A percentile compares a stretch with the other conserved stretches of the same genome.
Conservation (phyloP, 2,329 filamentous ascomycete species). For the Talaromyces sp. region DNA sequence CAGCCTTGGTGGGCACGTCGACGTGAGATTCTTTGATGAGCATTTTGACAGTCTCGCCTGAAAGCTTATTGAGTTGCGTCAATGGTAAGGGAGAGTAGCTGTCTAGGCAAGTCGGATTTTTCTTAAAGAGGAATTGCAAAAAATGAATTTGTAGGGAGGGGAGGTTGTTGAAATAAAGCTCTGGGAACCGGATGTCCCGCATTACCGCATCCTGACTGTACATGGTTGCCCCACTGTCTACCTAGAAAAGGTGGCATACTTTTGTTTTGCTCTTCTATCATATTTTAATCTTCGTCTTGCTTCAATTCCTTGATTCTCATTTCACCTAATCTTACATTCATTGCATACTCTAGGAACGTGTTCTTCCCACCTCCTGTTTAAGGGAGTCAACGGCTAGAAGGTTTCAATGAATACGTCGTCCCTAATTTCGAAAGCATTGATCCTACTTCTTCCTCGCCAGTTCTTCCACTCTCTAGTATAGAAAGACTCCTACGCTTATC, state of each 20-base stretch:
- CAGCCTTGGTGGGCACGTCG: constrained; percentile 56
- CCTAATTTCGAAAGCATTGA: background rate
- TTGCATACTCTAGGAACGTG: too few relatives aligned
- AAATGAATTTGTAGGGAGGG: background rate
- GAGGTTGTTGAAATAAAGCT: constrained; percentile 8
- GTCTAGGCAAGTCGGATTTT: background rate
- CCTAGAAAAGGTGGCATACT: background rate
- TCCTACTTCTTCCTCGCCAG: background rate
- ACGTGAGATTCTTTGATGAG: constrained; percentile 55
- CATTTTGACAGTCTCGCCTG: constrained; percentile 39
- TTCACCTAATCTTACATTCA: background rate
- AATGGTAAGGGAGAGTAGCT: background rate
- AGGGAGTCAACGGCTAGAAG: background rate
- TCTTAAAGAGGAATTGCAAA: background rate
- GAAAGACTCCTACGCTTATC: background rate
- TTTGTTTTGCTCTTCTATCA: background rate
- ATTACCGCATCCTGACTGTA: too few relatives aligned
- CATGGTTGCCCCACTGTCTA: constrained; percentile 6
- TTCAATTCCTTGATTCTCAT: background rate
- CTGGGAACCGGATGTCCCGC: too few relatives aligned
- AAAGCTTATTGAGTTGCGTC: background rate
- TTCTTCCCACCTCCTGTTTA: background rate
- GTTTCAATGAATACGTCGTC: background rate
- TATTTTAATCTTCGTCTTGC: background rate
- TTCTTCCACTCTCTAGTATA: background rate